phyloP scores from a whole-genome alignment of 805 yeast species.

The Wickerhamomyces bisporus region DNA sequence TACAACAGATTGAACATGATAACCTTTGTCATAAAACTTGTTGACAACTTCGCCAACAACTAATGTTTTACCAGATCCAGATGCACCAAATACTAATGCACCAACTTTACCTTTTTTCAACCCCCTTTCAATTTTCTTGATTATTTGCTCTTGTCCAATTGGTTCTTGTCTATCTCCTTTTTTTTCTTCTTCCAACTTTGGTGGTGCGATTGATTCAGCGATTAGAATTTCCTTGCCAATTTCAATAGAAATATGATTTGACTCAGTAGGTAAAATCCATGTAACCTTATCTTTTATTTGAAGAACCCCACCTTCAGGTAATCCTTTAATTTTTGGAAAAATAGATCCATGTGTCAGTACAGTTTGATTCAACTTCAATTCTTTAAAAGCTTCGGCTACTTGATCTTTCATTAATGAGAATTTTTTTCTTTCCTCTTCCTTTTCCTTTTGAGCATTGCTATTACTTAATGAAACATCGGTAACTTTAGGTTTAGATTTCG shows the following conservation, averaged over 20 bases:
- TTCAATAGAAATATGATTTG: conserved; percentile 34
- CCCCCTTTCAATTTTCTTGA: conserved; percentile 35
- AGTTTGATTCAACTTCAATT: conserved; percentile 18
- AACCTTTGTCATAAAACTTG: conserved; percentile 31
- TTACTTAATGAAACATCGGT: conserved; percentile 21
- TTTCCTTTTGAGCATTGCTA: conserved; percentile 14
- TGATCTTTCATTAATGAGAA: conserved; percentile 19
- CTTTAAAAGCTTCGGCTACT: conserved; percentile 14
- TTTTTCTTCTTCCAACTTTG: not conserved
- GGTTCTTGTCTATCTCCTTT: conserved; percentile 21
- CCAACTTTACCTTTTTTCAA: conserved; percentile 47
- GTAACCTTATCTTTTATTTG: conserved; percentile 37
- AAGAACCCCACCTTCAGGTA: conserved; percentile 59
- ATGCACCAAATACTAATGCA: conserved; percentile 59
- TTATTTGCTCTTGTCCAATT: conserved; percentile 51
- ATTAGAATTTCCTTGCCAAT: conserved; percentile 40
- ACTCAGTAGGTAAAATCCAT: conserved; percentile 39
- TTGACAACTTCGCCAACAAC: conserved; percentile 39
- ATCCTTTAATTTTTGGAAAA: conserved; percentile 43
- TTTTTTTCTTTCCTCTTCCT: conserved; percentile 18
- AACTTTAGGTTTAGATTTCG: conserved; percentile 30
- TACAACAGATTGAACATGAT: conserved; percentile 44
- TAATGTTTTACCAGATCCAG: conserved; percentile 80
- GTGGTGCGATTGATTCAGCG: conserved; percentile 17
- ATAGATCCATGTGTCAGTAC: conserved; percentile 47